These are phyloP conservation scores for Batrachochytrium dendrobatidis DNA, from an alignment of 371 early-diverging fungal species.

Conservation along the genomic window DNA sequence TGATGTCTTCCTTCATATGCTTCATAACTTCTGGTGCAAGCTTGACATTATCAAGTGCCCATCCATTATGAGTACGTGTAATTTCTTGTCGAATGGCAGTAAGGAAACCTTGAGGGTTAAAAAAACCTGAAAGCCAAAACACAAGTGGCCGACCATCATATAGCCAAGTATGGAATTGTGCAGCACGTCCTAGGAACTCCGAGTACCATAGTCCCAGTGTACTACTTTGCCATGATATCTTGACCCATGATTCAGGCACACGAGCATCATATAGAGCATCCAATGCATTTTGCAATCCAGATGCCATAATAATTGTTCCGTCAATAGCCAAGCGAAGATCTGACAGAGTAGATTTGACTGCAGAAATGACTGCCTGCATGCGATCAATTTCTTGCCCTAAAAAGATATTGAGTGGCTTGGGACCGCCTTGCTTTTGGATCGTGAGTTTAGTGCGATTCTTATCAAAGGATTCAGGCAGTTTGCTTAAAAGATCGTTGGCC, in stretches of 20 bases:
- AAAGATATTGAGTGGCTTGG: slow-evolving; percentile 54
- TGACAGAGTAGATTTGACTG: slow-evolving; percentile 38
- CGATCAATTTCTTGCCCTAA: slow-evolving; percentile 53
- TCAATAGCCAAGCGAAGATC: slow-evolving; percentile 55
- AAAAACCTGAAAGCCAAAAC: slow-evolving; percentile 52
- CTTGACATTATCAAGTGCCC: slow-evolving; percentile 54
- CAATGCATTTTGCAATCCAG: slow-evolving; percentile 46
- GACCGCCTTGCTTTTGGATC: slow-evolving; percentile 43
- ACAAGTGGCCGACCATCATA: slow-evolving; percentile 50
- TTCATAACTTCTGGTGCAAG: slow-evolving; percentile 52
- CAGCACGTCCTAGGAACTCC: slow-evolving; percentile 40
- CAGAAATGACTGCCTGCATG: slow-evolving; percentile 45
- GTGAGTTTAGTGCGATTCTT: slow-evolving; percentile 35
- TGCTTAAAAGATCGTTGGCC: slow-evolving; percentile 48
- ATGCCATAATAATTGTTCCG: slow-evolving; percentile 47
- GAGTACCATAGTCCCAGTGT: slow-evolving; percentile 52
- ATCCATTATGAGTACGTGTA: slow-evolving; percentile 46
- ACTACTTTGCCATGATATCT: slow-evolving; percentile 45
- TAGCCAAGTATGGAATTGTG: slow-evolving; percentile 50
- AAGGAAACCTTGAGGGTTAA: slow-evolving; percentile 56
- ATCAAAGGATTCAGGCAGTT: slow-evolving; percentile 53
- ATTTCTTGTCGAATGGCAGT: slow-evolving; percentile 58
- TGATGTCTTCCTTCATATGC: slow-evolving; percentile 59
- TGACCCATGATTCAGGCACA: slow-evolving; percentile 47
- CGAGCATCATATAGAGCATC: slow-evolving; percentile 51